Evolutionary conservation across 345 rosid genomes (phyloP).

Genomic region (Hevea brasiliensis): DNA sequence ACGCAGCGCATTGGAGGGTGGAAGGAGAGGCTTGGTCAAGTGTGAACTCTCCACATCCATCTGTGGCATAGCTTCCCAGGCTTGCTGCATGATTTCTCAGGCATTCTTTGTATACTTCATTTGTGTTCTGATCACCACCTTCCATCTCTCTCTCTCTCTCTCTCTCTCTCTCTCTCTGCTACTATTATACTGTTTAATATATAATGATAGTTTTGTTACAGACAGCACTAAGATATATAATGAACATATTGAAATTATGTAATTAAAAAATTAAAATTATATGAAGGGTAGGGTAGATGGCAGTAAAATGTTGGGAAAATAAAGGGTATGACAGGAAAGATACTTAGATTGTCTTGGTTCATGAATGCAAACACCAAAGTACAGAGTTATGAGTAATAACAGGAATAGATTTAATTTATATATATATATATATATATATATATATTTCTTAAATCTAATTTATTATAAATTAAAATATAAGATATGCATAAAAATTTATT

Average conservation of each 20-base stretch:
- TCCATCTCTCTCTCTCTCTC: slow-evolving; percentile 22
- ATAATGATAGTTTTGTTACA: not conserved
- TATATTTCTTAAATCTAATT: no score
- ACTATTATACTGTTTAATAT: not conserved
- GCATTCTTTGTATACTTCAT: slow-evolving; percentile 62
- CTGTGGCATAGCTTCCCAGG: slow-evolving; percentile 76
- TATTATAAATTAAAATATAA: no score
- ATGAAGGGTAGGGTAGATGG: no score
- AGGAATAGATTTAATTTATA: slow-evolving; percentile 6
- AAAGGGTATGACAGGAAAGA: not conserved
- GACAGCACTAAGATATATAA: no score
- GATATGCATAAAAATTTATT: no score
- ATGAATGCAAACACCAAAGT: slow-evolving; percentile 7
- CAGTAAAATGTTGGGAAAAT: not conserved
- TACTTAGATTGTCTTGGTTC: slow-evolving; percentile 6
- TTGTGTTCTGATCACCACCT: slow-evolving; percentile 11
- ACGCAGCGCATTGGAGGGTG: slow-evolving; percentile 69
- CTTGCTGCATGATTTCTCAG: slow-evolving; percentile 87
- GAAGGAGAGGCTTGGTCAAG: slow-evolving; percentile 31
- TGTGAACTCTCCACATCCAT: slow-evolving; percentile 85
- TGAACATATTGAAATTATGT: not conserved
- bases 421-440: no score
- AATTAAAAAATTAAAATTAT: no score
- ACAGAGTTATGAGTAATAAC: not conserved
- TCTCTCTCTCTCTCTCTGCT: not conserved